Evolutionary conservation across 345 rosid species (phyloP), one percentile per base, ranked within the genome.

Genomic region (Ceriops tagal): DNA sequence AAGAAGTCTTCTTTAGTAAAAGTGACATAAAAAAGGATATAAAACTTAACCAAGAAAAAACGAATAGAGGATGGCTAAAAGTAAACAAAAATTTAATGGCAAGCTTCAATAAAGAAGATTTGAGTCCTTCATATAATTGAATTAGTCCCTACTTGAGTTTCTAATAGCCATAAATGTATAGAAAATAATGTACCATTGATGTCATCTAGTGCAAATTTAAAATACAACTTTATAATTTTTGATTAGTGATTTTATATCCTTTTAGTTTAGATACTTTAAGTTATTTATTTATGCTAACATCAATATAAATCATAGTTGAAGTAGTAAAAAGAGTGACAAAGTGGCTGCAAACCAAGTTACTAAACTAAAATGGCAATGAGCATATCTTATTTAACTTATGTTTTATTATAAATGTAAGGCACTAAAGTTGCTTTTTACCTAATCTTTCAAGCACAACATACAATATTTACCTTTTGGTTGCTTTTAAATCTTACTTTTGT

Each of bases 11-110:
- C 80, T 56, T 79, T 1, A 92, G 96, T 61, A 90, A 85, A 86
- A 92, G 97, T 66, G 78, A 90, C 47, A 75, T 95, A 34, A 90
- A 90, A 82, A 97, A 90, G 68, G 98, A 88, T 77, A 60, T 85
- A 39, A 97, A 92, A 73, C 83, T 92, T 21, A 92, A 93, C 0
- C 84, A 85, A 75, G 89, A 75, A 61, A 96, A 95, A 53, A 86
- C 89, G 83, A 95, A 87, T 80, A 91, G 70, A 87, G 99, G 83
- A 92, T 97, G 84, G 99, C 99, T 71, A 90, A 83, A 72, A 95
- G 90, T 91, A 95, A 95, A 79, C 85, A 93, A 66, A 92, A 82
- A 80, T 78, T 80, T 64, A 92, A 88, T 78, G 96, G 96, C 26
- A 24, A 24, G 1, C 1, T 24, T 1, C 1, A 24, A 24, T 24